Conservation (phyloP, 352 stramenopile genomes). For the Phytophthora ramorum region DNA sequence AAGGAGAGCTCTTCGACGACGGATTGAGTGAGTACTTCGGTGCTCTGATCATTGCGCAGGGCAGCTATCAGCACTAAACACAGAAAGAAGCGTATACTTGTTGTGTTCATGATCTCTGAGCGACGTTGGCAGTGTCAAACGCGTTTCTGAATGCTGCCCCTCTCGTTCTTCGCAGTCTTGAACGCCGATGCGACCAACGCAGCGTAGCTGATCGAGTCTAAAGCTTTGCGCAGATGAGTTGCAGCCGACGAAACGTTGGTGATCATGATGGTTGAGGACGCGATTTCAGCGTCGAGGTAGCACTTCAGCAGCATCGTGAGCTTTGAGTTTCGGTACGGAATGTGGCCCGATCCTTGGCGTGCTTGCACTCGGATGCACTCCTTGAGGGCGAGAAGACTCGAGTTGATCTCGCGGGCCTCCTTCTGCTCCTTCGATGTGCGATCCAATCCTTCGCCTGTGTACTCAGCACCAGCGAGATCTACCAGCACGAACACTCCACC, state of each 20-base stretch:
- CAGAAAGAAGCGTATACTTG: too few relatives aligned
- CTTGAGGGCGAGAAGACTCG: conserved; percentile 58
- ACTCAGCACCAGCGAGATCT: conserved; percentile 62
- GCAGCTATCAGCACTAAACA: too few relatives aligned
- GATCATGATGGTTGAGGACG: conserved; percentile 49
- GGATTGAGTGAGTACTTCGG: not conserved
- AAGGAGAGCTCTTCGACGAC: not conserved
- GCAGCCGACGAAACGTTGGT: conserved; percentile 47
- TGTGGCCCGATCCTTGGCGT: conserved; percentile 17
- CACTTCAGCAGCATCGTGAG: conserved; percentile 56
- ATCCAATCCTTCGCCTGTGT: conserved; percentile 50
- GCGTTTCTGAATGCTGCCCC: too few relatives aligned
- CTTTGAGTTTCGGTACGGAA: conserved; percentile 52
- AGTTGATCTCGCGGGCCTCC: conserved; percentile 50
- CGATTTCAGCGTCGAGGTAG: conserved; percentile 34
- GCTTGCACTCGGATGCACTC: conserved; percentile 51
- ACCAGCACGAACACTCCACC: conserved; percentile 57
- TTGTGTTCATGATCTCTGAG: too few relatives aligned
- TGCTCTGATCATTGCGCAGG: not conserved
- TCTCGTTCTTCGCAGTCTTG: conserved; percentile 10
- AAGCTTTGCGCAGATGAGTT: conserved; percentile 28
- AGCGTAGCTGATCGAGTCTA: conserved; percentile 56
- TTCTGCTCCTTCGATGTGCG: conserved; percentile 25
- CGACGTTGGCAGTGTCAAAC: too few relatives aligned
- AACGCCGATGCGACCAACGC: conserved; percentile 50